Evolutionary conservation across 164 flowering plant species (phyloP), one percentile per base, ranked within the genome.

Genomic region (Amborella trichopoda): DNA sequence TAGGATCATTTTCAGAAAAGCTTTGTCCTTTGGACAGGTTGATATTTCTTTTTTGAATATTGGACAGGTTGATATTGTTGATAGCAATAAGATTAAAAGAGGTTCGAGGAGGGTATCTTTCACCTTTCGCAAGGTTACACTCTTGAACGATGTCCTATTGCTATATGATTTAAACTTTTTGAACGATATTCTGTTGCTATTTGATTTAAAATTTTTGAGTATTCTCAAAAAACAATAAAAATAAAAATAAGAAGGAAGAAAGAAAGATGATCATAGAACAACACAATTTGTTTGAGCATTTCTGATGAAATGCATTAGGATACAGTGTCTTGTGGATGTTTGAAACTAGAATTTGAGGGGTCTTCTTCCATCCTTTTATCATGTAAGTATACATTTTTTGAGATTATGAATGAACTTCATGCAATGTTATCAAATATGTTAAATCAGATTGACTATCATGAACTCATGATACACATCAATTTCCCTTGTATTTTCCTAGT

Each of bases 41-140:
- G 26, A n/a, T n/a, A n/a, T n/a, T n/a, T n/a, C n/a, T n/a, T n/a
- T n/a, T n/a, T n/a, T n/a, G n/a, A n/a, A n/a, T n/a, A n/a, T n/a
- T n/a, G n/a, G n/a, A n/a, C 76, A 90, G 98, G 73, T 86, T 49
- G 96, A 90, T 67, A 49, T 59, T 27, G 93, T 90, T 41, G 69
- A 68, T 3, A 83, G 63, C 36, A 66, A 25, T 27, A 49, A 52
- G 16, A 68, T 86, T 57, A 71, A 67, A 50, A 83, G 96, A 65
- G 62, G 59, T 44, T 58, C 78, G 27, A 77, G 98, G 61, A 81
- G 98, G 61, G 89, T 90, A 30, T 90, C 98, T 28, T 78, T 90
- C 62, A 90, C 96, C 55, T 58, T 90, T 26, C 87, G 98, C 17
- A 81, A 90, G 94, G 95, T 67, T 40, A 5, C 22, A 17, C 18